Evolutionary conservation across 1,139 yeast genomes (phyloP).

Genomic region (Candida sanyaensis): DNA sequence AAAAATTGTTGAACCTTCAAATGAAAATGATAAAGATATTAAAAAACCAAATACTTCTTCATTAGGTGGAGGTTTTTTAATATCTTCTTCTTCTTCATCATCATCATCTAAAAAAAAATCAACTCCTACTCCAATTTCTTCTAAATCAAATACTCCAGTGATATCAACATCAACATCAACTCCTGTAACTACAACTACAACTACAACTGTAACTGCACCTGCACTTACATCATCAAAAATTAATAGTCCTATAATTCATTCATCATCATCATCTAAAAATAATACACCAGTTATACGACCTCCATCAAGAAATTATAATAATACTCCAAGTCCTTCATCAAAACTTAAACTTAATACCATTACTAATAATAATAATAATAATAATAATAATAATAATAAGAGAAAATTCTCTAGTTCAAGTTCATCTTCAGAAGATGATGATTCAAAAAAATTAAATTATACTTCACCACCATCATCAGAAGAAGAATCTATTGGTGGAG

Average conservation of each 20-base stretch:
- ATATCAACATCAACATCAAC: background rate
- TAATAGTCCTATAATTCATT: no score
- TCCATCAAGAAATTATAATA: background rate
- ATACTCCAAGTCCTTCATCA: background rate
- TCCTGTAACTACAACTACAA: background rate
- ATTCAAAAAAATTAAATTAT: conserved; percentile 16
- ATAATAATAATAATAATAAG: conserved; percentile 2
- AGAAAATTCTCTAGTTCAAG: conserved; percentile 17
- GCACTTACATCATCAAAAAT: no score
- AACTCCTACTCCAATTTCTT: conserved; percentile 5
- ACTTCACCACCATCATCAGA: conserved; percentile 35
- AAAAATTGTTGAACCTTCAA: conserved; percentile 24
- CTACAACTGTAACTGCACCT: no score
- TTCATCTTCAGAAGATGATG: conserved; percentile 21
- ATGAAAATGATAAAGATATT: conserved; percentile 4
- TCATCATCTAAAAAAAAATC: conserved; percentile 2
- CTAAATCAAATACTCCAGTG: conserved; percentile 9
- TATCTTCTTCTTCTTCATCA: conserved; percentile 13
- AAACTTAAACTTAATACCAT: no score
- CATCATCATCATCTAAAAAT: no score
- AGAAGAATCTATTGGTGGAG: conserved; percentile 16
- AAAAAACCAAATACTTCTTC: conserved; percentile 4
- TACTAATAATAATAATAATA: background rate
- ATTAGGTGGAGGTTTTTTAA: conserved; percentile 21
- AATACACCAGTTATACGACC: no score